Percentiles rank a stretch among this genome's conserved stretches.
Evolutionary conservation across 106 monocot genomes (phyloP).

Genomic region (Allium fistulosum): DNA sequence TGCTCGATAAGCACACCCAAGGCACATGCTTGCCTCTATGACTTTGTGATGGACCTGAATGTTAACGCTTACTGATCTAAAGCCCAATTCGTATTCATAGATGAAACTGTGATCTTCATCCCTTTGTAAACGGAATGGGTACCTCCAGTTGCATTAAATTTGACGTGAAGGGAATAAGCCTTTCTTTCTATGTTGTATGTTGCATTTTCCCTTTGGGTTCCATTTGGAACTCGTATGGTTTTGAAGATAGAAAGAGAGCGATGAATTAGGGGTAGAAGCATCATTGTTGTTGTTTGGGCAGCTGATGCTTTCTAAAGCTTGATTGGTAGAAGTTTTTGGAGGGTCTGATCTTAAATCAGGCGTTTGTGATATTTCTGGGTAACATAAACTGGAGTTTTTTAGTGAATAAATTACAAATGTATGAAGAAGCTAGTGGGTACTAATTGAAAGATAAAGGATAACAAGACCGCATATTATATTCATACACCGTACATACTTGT

Average conservation of each 20-base stretch:
- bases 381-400: no score
- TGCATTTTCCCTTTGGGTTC: conserved; percentile 89
- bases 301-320: conserved; percentile 9
- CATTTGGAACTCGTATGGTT: conserved; percentile 48
- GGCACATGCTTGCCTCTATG: conserved; percentile 93
- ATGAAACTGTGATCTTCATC: not conserved
- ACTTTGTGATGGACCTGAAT: conserved; percentile 64
- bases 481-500: no score
- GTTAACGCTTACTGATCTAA: conserved; percentile 57
- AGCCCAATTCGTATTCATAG: conserved; percentile 9
- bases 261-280: conserved; percentile 10
- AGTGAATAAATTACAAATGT: no score
- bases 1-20: conserved; percentile 92
- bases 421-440: no score
- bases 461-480: no score
- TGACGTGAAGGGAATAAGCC: not conserved
- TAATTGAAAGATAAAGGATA: no score
- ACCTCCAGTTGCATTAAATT: not conserved
- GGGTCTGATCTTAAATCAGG: no score
- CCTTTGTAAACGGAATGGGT: not conserved
- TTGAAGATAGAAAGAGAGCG: conserved; percentile 12
- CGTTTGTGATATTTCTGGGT: no score
- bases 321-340: not conserved
- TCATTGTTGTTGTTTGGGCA: conserved; percentile 13
- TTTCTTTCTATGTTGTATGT: conserved; percentile 49